A percentile compares a stretch with the other conserved stretches of the same genome.
Evolutionary conservation across 352 stramenopile genomes (phyloP).

Genomic region (Pythium utonaiense): DNA sequence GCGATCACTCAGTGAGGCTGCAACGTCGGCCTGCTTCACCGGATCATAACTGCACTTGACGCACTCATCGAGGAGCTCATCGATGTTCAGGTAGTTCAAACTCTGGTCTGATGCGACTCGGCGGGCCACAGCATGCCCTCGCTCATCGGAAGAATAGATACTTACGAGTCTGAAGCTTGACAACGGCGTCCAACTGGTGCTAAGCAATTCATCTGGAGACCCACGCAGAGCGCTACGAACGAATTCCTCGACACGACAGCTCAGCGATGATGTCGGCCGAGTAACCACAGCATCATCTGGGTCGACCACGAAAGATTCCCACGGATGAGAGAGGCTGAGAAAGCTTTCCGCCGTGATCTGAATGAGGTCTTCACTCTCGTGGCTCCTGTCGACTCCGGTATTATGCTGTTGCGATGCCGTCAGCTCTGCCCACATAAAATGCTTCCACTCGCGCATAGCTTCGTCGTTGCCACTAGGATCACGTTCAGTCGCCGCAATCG

Average conservation of each 20-base stretch:
- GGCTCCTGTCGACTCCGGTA: background rate
- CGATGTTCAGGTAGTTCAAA: slow-evolving; percentile 32
- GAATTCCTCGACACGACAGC: slow-evolving; percentile 1
- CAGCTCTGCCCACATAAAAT: background rate
- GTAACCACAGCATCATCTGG: background rate
- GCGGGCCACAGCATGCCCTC: slow-evolving; percentile 18
- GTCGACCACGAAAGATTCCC: background rate
- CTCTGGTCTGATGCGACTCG: slow-evolving; percentile 35
- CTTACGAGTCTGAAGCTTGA: slow-evolving; percentile 5
- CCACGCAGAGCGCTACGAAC: background rate
- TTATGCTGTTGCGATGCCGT: background rate
- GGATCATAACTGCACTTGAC: slow-evolving; percentile 49
- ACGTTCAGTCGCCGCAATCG: background rate
- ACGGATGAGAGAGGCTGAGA: background rate
- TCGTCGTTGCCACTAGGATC: background rate
- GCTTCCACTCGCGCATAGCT: slow-evolving; percentile 1
- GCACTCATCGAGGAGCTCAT: slow-evolving; percentile 50
- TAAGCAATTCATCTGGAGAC: slow-evolving; percentile 1
- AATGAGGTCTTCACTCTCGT: background rate
- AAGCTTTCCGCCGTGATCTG: slow-evolving; percentile 3
- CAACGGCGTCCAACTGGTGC: slow-evolving; percentile 9
- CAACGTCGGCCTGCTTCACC: slow-evolving; percentile 39
- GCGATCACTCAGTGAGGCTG: slow-evolving; percentile 29
- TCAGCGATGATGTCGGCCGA: background rate
- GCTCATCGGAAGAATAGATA: slow-evolving; percentile 34